Percentiles rank a stretch among this genome's conserved stretches.
phyloP scores from a whole-genome alignment of 2,329 filamentous ascomycete genomes.

The Alternaria sp. region DNA sequence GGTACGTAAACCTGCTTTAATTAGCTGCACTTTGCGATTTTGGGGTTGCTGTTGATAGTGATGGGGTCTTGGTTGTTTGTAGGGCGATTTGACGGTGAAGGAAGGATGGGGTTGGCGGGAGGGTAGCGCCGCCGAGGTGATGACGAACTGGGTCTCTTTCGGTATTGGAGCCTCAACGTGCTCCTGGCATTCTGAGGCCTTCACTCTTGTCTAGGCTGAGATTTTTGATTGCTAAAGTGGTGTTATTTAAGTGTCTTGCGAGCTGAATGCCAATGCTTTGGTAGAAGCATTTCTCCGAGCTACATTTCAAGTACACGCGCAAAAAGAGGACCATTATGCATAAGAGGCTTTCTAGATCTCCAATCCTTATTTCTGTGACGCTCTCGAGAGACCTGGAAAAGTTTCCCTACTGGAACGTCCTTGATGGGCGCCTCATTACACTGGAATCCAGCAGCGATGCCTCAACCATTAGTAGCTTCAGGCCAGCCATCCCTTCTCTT shows the following conservation, averaged over 20 bases:
- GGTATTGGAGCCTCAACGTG: neutral
- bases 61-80: neutral
- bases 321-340: fast-evolving
- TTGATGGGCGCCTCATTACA: neutral
- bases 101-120: too few relatives aligned
- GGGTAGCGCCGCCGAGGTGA: neutral
- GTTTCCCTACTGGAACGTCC: neutral
- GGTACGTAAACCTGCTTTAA: neutral
- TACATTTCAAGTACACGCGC: neutral
- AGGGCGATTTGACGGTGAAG: neutral
- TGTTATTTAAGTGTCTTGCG: neutral
- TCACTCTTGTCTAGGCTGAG: fast-evolving
- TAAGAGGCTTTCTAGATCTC: neutral
- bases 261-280: neutral
- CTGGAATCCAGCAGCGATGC: neutral
- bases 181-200: neutral
- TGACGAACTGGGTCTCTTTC: neutral
- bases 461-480: neutral
- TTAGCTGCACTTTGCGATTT: neutral
- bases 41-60: neutral
- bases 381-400: neutral
- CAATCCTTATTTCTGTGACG: neutral
- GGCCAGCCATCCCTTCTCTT: neutral
- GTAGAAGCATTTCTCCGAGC: neutral
- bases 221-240: neutral